Conservation (phyloP, 805 yeast genomes). For the Wickerhamomyces silvicola region DNA sequence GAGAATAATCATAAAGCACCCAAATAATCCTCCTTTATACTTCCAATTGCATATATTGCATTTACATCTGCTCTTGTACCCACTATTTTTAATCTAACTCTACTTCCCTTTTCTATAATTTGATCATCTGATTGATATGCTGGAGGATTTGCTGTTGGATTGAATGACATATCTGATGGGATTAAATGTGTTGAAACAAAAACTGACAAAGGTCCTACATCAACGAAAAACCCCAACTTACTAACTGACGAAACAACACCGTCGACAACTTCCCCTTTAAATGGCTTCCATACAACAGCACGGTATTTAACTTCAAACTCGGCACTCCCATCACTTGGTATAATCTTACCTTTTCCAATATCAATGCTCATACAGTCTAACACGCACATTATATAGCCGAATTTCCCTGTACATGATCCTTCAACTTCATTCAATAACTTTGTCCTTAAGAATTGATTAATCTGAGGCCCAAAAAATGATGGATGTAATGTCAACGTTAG, state of each 20-base stretch:
- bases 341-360: conserved; percentile 87
- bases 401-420: conserved; percentile 98
- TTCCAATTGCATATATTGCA: conserved; percentile 94
- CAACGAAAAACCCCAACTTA: conserved; percentile 94
- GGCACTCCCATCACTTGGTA: conserved; percentile 90
- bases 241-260: conserved; percentile 92
- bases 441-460: conserved; percentile 88
- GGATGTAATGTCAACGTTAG: conserved; percentile 92
- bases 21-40: conserved; percentile 94
- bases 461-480: conserved; percentile 94
- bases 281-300: conserved; percentile 97
- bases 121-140: conserved; percentile 95
- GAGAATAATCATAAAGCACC: conserved; percentile 58
- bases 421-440: conserved; percentile 92
- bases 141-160: conserved; percentile 97
- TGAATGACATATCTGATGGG: conserved; percentile 88
- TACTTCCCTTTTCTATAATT: conserved; percentile 87
- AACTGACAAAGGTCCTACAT: conserved; percentile 94
- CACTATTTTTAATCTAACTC: conserved; percentile 89
- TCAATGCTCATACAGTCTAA: conserved; percentile 91
- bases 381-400: conserved; percentile 95
- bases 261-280: conserved; percentile 98
- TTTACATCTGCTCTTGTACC: conserved; percentile 98
- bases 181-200: conserved; percentile 92
- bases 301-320: conserved; percentile 94